A percentile compares a stretch with the other conserved stretches of the same genome.
Evolutionary conservation across 1,284 basidiomycete species (phyloP).

Genomic region (Thelephora terrestris): DNA sequence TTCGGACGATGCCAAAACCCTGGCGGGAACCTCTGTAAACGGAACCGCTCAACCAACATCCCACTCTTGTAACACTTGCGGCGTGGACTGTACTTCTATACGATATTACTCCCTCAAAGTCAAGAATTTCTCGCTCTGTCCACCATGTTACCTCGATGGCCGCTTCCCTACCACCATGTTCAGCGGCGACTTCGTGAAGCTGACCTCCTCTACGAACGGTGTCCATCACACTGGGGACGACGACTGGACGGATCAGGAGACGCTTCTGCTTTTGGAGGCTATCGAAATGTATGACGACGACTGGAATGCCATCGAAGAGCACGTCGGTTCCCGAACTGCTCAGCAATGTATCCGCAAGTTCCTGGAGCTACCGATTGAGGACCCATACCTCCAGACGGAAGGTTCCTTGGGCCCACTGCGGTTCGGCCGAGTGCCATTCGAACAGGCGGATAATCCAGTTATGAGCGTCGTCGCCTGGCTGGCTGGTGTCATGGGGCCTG

Average conservation of each 20-base stretch:
- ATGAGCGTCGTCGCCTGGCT: conserved; percentile 98
- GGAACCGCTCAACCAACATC: background rate
- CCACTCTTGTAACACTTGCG: conserved; percentile 78
- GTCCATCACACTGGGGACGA: conserved; percentile 40
- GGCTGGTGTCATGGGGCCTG: conserved; percentile 85
- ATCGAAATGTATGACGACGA: conserved; percentile 99
- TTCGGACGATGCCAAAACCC: conserved; percentile 51
- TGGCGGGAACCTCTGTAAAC: conserved; percentile 22
- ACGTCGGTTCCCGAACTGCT: conserved; percentile 84
- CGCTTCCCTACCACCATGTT: conserved; percentile 96
- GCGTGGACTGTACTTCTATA: conserved; percentile 80
- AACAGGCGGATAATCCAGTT: conserved; percentile 93
- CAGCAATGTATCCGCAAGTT: conserved; percentile 97
- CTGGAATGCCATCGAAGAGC: conserved; percentile 87
- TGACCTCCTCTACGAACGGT: conserved; percentile 40
- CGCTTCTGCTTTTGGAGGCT: conserved; percentile 82
- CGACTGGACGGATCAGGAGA: conserved; percentile 91
- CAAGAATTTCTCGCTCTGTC: conserved; percentile 84
- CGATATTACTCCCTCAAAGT: conserved; percentile 93
- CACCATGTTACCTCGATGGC: conserved; percentile 90
- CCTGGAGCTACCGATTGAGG: conserved; percentile 94
- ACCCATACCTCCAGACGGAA: conserved; percentile 73
- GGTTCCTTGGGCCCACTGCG: conserved; percentile 73
- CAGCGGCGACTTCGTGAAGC: conserved; percentile 94
- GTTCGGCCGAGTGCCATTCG: conserved; percentile 80